These are phyloP conservation scores for Handroanthus guayacan DNA, from an alignment of 257 asterid species.

Conservation along the genomic window DNA sequence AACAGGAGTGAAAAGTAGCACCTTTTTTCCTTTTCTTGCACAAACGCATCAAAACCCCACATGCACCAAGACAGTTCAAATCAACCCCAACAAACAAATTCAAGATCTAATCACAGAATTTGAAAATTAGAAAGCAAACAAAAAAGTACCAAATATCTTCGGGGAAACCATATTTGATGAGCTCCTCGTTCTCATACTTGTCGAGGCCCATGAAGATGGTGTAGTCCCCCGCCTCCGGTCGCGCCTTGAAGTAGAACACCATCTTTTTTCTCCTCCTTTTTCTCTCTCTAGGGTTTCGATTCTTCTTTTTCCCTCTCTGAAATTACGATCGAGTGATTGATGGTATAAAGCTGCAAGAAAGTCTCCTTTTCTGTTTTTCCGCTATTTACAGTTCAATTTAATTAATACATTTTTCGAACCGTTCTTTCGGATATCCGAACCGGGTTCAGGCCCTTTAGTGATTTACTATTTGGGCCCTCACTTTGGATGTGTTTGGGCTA, in stretches of 20 bases:
- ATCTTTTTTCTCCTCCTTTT: slow-evolving; percentile 42
- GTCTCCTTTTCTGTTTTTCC: slow-evolving; percentile 7
- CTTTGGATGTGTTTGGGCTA: too few species aligned
- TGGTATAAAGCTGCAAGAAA: slow-evolving; percentile 29
- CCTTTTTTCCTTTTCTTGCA: slow-evolving; percentile 5
- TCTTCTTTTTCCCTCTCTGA: slow-evolving; percentile 23
- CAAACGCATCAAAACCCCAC: slow-evolving; percentile 23
- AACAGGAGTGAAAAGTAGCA: not conserved
- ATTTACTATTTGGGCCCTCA: too few species aligned
- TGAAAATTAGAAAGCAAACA: not conserved
- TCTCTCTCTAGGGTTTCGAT: slow-evolving; percentile 51
- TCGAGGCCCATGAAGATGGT: slow-evolving; percentile 95
- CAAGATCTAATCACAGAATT: not conserved
- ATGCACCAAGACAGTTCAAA: slow-evolving; percentile 19
- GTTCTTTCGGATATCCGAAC: not conserved
- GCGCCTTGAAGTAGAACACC: slow-evolving; percentile 96
- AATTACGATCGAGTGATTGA: slow-evolving; percentile 7
- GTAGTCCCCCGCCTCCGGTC: slow-evolving; percentile 90
- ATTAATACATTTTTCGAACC: not conserved
- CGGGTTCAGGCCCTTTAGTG: too few species aligned
- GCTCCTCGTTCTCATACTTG: slow-evolving; percentile 95
- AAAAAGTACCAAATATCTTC: slow-evolving; percentile 83
- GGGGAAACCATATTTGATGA: slow-evolving; percentile 87
- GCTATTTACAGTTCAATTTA: not conserved
- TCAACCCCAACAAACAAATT: slow-evolving; percentile 6